Evolutionary conservation across 2,329 filamentous ascomycete genomes (phyloP).

Genomic region (Venturia asperata): DNA sequence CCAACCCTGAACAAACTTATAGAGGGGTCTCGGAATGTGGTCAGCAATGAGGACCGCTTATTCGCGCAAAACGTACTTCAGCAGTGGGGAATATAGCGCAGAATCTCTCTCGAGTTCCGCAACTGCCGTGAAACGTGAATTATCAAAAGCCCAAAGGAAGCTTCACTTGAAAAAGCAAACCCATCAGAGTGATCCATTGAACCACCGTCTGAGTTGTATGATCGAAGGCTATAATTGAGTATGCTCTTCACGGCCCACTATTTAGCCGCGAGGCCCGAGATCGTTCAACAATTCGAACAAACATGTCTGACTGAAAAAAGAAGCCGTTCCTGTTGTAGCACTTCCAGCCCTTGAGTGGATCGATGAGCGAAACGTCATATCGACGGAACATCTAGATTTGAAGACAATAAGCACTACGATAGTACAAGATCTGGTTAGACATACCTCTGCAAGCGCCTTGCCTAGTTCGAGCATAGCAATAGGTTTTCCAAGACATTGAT

Average conservation of each 20-base stretch:
- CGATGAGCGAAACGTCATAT: conserved; percentile 16
- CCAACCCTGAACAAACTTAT: background rate
- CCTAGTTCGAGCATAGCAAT: conserved; percentile 33
- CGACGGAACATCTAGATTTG: conserved; percentile 16
- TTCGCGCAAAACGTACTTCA: background rate
- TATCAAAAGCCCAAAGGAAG: too few relatives aligned
- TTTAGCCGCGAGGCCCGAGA: background rate
- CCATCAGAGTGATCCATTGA: background rate
- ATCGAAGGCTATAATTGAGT: background rate
- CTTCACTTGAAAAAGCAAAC: background rate
- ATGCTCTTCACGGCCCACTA: background rate
- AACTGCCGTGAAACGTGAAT: background rate
- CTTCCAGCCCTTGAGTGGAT: conserved; percentile 17
- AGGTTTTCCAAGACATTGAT: conserved; percentile 30
- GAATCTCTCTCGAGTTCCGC: background rate
- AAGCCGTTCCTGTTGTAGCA: conserved; percentile 18
- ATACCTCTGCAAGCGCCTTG: conserved; percentile 38
- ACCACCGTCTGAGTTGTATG: background rate
- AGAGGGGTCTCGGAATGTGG: background rate
- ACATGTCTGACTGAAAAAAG: conserved; percentile 18
- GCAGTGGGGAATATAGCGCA: background rate
- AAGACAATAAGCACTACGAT: background rate
- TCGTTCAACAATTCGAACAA: conserved; percentile 15
- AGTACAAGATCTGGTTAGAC: background rate
- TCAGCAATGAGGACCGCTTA: background rate